Evolutionary conservation across 78 protist species (phyloP).

Genomic region (Dictyostelium firmibasis): DNA sequence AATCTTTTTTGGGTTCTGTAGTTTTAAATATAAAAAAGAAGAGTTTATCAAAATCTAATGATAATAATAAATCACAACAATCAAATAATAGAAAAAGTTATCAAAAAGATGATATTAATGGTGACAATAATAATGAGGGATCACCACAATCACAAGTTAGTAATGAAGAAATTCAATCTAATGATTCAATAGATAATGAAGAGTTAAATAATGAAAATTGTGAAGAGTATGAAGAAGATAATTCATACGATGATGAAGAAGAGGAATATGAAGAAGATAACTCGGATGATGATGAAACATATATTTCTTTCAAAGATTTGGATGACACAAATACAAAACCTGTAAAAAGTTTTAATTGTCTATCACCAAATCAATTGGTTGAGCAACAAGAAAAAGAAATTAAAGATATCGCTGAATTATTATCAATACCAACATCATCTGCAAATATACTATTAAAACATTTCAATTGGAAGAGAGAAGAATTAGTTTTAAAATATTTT

Average conservation of each 20-base stretch:
- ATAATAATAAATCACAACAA: not conserved
- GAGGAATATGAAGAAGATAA: constrained; percentile 17
- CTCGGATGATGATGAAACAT: constrained; percentile 21
- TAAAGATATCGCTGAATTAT: constrained; percentile 57
- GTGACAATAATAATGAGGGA: not conserved
- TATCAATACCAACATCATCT: constrained; percentile 5
- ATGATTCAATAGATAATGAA: constrained; percentile 17
- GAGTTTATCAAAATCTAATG: not conserved
- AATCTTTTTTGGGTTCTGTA: constrained; percentile 40
- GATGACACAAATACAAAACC: not conserved
- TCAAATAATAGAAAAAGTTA: not conserved
- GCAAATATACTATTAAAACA: constrained; percentile 54
- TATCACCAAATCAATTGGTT: constrained; percentile 58
- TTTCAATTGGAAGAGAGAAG: constrained; percentile 73
- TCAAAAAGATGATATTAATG: not conserved
- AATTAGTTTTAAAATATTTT: constrained; percentile 57
- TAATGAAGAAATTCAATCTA: not conserved
- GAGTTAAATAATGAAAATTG: not conserved
- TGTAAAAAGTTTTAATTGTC: constrained; percentile 56
- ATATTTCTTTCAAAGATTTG: constrained; percentile 16
- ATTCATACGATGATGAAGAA: constrained; percentile 7
- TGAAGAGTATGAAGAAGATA: not conserved
- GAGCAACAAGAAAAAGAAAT: constrained; percentile 70
- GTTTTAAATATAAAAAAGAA: constrained; percentile 32
- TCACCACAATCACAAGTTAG: not conserved